Evolutionary conservation across 2,329 filamentous ascomycete genomes (phyloP).

Genomic region (Chaetomium strumarium): DNA sequence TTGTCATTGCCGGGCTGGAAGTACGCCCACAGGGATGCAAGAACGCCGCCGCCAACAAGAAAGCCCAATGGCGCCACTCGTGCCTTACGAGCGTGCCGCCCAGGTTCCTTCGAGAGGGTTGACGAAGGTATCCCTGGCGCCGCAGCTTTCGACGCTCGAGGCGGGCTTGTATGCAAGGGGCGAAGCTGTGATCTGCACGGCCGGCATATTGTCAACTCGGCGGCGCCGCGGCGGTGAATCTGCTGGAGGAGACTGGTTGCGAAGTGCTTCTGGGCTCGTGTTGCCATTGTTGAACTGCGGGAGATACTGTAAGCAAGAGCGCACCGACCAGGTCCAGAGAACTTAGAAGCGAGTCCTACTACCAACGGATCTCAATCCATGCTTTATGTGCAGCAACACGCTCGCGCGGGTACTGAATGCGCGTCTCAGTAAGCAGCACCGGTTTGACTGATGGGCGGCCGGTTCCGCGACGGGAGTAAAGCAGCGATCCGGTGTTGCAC

Average conservation of each 20-base stretch:
- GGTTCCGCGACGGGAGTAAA: not conserved
- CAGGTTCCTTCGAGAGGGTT: not conserved
- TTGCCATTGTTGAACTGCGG: conserved; percentile 10
- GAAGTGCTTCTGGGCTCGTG: conserved; percentile 4
- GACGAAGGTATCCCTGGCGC: not conserved
- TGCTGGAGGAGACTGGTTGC: conserved; percentile 9
- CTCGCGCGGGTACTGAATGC: not conserved
- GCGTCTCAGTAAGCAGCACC: not conserved
- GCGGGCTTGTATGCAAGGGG: conserved; percentile 2
- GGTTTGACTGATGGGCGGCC: not conserved
- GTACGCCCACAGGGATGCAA: conserved; percentile 20
- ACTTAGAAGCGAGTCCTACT: not conserved
- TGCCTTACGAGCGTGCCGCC: conserved; percentile 12
- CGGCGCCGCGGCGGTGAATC: not conserved
- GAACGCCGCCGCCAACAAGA: conserved; percentile 23
- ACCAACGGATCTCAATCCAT: not conserved
- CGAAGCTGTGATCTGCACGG: conserved; percentile 1
- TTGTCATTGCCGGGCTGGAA: conserved; percentile 11
- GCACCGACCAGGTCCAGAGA: not conserved
- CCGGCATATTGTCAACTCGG: not conserved
- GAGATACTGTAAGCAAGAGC: not conserved
- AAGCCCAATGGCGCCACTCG: conserved; percentile 24
- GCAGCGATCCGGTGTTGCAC: not conserved
- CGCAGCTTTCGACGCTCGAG: conserved; percentile 1
- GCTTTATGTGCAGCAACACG: not conserved